Conservation (phyloP, 805 yeast species). For the Teunomyces panamensis region DNA sequence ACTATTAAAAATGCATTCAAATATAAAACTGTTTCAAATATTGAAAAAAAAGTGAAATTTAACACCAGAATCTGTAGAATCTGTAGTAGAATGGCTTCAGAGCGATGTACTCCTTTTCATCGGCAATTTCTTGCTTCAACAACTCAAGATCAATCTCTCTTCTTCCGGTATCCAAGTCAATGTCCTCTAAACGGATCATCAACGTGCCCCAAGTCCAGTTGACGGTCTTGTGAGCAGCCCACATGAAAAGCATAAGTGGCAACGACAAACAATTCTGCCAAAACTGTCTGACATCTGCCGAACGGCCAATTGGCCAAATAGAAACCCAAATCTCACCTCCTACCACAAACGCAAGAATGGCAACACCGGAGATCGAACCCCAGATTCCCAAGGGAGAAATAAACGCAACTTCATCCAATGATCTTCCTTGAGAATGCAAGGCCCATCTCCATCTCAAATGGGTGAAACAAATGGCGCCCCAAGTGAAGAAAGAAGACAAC, state of each 20-base stretch:
- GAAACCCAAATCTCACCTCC: slow-evolving; percentile 40
- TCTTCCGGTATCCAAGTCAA: slow-evolving; percentile 46
- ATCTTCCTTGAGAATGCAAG: slow-evolving; percentile 29
- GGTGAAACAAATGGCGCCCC: slow-evolving; percentile 39
- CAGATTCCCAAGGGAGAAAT: slow-evolving; percentile 32
- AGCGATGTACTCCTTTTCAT: slow-evolving; percentile 28
- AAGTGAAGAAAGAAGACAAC: slow-evolving; percentile 39
- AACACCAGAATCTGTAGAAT: slow-evolving; percentile 34
- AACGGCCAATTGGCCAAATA: slow-evolving; percentile 32
- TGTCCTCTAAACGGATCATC: slow-evolving; percentile 30
- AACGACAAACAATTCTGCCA: slow-evolving; percentile 48
- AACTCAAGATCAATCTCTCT: slow-evolving; percentile 31
- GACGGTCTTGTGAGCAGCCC: slow-evolving; percentile 40
- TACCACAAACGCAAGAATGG: slow-evolving; percentile 31
- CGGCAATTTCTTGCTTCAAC: slow-evolving; percentile 41
- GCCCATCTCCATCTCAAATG: slow-evolving; percentile 43
- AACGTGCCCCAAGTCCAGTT: slow-evolving; percentile 25
- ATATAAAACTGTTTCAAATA: not conserved
- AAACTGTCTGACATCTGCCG: slow-evolving; percentile 36
- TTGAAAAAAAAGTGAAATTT: slow-evolving; percentile 3
- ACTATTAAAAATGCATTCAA: not conserved
- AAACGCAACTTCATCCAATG: slow-evolving; percentile 34
- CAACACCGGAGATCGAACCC: slow-evolving; percentile 34
- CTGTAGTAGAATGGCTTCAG: slow-evolving; percentile 29
- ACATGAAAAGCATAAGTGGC: slow-evolving; percentile 41